Base-by-base conservation (phyloP, 1,284 basidiomycete genomes). In the Golubevia pallescens region DNA sequence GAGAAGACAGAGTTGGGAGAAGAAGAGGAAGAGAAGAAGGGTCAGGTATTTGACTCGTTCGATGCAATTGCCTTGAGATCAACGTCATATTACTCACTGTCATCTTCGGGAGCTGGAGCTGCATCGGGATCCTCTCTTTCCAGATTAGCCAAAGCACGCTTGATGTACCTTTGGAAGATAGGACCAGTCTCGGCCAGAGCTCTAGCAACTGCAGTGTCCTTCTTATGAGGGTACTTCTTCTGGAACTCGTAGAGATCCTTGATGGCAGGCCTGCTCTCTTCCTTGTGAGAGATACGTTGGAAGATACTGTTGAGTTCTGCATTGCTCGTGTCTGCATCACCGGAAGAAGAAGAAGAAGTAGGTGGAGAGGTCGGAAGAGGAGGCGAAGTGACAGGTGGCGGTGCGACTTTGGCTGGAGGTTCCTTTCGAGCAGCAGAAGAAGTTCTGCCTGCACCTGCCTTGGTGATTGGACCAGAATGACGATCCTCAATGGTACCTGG, bases 121-220 rank as follows among this genome's bases (percentile, higher is more conserved):
- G n/a, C n/a, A n/a, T n/a, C n/a, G n/a, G n/a, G n/a, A n/a, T n/a
- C n/a, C n/a, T n/a, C n/a, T n/a, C n/a, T n/a, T n/a, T n/a, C n/a
- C n/a, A n/a, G 55, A n/a, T 83, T 85, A 14, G 81, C 82, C 28
- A 85, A 65, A 0, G 81, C 82, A 0, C 82, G 71, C 61, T 81
- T 81, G 70, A 85, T 85, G 62, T 79, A 85, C 4, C 56, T 19
- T 65, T 85, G 82, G 74, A 85, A 85, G 64, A 83, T 83, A 1
- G 80, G 81, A 1, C 82, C 82, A 1, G 82, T 85, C 61, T 78
- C 78, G 54, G 81, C 75, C 65, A 85, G 66, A 24, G 71, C 73
- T 32, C 75, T 68, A 60, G 80, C 69, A 13, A 85, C 76, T 21
- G 66, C 63, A 38, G 66, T 71, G 53, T 77, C 73, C 28, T 28